Evolutionary conservation across 805 yeast species (phyloP), one percentile per base, ranked within the genome.

Genomic region (Schwanniomyces pseudopolymorphus): DNA sequence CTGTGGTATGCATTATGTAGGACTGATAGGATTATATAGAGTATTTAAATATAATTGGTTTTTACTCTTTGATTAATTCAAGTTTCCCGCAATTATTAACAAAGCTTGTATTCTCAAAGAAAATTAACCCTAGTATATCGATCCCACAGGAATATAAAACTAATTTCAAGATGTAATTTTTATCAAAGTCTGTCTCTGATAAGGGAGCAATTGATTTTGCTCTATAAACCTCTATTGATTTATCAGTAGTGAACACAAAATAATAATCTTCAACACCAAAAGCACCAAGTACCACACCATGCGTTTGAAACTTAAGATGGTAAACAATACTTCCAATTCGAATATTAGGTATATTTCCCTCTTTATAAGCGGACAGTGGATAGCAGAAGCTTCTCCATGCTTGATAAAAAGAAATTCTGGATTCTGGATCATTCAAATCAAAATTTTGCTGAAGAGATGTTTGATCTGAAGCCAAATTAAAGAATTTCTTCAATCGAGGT

Each of bases 231-330:
- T 56, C 58, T 16, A 55, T 24, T 7, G 52, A 31, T 17, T 40
- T 52, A n/a, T 38, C 39, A 8, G 52, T 50, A 9, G 62, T 52
- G 16, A 43, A 52, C 10, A 55, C 56, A 24, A 52, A 45, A 40
- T 46, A 50, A 35, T 45, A 55, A 11, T 20, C 21, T 13, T 20
- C 35, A 14, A 11, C 24, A 6, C 16, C 39, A 8, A 16, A n/a
- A n/a, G 13, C 14, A 17, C 33, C 28, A 2, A 42, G n/a, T 7
- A 44, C 22, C 11, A 48, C 33, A 2, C 51, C 47, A 5, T 44
- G 13, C 5, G 44, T 43, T 24, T 41, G 33, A 21, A 44, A 48
- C 20, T 44, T 44, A 3, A 25, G 19, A 39, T 48, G 47, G 16
- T 42, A 42, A 5, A 48, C 43, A 16, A 48, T 22, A 11, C 31